Evolutionary conservation across 192 early-diverging fungal genomes (phyloP).

Genomic region (Coemansia sp.): DNA sequence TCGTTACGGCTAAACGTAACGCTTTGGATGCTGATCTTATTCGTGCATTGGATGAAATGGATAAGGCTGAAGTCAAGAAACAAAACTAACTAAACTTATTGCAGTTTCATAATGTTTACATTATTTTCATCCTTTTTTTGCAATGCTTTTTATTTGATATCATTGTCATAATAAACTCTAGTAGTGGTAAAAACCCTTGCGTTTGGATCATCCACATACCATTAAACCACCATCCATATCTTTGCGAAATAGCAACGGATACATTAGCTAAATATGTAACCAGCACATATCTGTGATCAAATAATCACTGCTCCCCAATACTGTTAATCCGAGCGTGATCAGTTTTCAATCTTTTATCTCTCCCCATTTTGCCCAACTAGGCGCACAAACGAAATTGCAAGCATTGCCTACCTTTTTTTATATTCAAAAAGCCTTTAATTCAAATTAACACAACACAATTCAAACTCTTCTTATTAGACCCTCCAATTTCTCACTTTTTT

Average conservation of each 20-base stretch:
- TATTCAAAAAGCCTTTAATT: background rate
- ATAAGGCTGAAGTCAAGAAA: slow-evolving; percentile 13
- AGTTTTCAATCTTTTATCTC: no score
- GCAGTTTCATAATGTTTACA: background rate
- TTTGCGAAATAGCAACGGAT: no score
- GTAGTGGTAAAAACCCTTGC: no score
- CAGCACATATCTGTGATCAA: no score
- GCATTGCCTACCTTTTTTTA: no score
- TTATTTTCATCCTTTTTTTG: background rate
- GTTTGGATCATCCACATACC: no score
- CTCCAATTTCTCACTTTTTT: background rate
- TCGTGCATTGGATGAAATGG: slow-evolving; percentile 37
- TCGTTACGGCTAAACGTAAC: slow-evolving; percentile 40
- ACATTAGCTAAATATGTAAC: no score
- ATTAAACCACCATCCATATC: no score
- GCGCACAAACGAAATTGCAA: no score
- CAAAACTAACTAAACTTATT: background rate
- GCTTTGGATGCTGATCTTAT: slow-evolving; percentile 44
- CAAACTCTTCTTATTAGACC: background rate
- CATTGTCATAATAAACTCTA: background rate
- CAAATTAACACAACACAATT: background rate
- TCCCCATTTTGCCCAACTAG: no score
- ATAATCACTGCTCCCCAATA: no score
- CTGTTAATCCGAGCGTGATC: no score
- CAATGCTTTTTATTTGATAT: background rate